These are phyloP conservation scores for Rosa persica DNA, from an alignment of 306 rosid species.

Conservation along the genomic window DNA sequence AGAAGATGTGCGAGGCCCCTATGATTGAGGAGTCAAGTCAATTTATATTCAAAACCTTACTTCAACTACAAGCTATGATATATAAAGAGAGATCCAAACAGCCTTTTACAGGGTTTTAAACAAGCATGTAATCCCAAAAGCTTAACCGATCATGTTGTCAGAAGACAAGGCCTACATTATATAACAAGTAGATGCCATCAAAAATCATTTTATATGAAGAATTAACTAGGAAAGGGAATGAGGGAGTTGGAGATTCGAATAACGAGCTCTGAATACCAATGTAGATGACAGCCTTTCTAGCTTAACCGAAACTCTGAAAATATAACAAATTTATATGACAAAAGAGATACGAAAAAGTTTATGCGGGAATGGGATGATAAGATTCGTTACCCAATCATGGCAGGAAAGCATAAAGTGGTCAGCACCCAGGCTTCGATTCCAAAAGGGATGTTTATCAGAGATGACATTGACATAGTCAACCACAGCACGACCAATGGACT, in stretches of 20 bases:
- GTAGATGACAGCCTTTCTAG: no score
- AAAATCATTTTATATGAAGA: no score
- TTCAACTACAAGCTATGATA: background rate
- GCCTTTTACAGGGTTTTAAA: no score
- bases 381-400: constrained; percentile 44
- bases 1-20: constrained; percentile 39
- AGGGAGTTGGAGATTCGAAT: no score
- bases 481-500: constrained; percentile 28
- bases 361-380: background rate
- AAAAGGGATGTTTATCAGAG: constrained; percentile 32
- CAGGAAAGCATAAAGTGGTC: constrained; percentile 55
- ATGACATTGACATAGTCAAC: constrained; percentile 41
- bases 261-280: no score
- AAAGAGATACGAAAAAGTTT: background rate
- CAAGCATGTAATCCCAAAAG: background rate
- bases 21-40: background rate
- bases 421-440: constrained; percentile 47
- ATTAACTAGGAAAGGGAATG: no score
- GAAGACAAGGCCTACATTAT: no score
- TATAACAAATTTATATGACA: background rate
- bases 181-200: no score
- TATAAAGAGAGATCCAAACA: background rate
- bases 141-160: background rate
- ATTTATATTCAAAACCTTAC: background rate
- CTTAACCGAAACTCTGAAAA: background rate